A percentile compares a stretch with the other conserved stretches of the same genome.
These are phyloP conservation scores for Alternaria atra DNA, from an alignment of 2,329 filamentous ascomycete species.

Conservation along the genomic window DNA sequence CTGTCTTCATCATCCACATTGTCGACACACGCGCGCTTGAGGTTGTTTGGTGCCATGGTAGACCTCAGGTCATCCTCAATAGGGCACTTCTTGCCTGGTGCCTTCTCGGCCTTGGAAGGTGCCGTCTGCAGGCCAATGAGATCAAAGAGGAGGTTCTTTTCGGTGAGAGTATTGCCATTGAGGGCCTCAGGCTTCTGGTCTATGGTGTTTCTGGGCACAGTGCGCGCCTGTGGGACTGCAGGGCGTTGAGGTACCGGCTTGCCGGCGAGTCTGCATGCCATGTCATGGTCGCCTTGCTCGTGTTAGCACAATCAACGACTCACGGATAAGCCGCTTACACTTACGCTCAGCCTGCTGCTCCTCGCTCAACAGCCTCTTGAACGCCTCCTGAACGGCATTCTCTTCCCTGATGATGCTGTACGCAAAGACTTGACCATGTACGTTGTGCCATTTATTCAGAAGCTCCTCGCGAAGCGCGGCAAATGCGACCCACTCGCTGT, in stretches of 20 bases:
- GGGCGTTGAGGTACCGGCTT: conserved; percentile 1
- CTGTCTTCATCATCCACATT: no score
- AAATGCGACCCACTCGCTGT: conserved; percentile 9
- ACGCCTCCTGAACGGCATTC: neutral
- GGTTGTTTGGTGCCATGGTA: no score
- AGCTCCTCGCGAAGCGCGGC: neutral
- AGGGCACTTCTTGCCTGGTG: no score
- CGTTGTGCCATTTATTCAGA: fast-evolving
- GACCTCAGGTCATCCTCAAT: no score
- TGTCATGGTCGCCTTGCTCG: conserved; percentile 17
- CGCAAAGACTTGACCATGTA: neutral
- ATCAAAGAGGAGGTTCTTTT: no score
- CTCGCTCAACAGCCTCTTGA: neutral
- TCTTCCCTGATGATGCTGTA: neutral
- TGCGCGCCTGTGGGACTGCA: neutral
- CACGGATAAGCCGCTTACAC: neutral
- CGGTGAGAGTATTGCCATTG: no score
- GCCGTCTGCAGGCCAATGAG: no score
- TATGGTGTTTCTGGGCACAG: no score
- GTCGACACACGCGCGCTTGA: no score
- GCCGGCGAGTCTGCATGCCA: conserved; percentile 18
- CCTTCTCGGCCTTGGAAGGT: no score
- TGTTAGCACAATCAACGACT: neutral
- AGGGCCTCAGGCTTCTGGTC: no score
- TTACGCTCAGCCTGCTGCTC: neutral